Base-by-base conservation (phyloP, 768 basidiomycete species). In the Austroboletus eburneus region DNA sequence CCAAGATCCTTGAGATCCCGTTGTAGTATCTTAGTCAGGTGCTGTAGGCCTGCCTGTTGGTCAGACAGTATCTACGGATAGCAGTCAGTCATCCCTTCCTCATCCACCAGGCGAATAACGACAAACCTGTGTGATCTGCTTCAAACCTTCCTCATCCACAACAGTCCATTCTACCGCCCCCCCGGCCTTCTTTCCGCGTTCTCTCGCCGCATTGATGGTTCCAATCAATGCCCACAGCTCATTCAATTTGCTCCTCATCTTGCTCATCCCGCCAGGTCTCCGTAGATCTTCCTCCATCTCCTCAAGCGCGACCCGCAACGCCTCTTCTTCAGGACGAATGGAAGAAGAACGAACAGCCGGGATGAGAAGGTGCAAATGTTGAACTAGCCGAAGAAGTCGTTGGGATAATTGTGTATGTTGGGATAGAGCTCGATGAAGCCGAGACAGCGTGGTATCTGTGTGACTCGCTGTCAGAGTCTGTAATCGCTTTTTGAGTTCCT, bases 171-270 rank as follows among this genome's bases (percentile, higher is more conserved):
- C 85, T 8, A 75, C 73, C 14, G 42, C 46, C 1, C 72, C 73
- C 14, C 64, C 67, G 18, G 59, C 65, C 50, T 75, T 73, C 49
- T 70, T 64, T 39, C 72, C 75, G 34, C 72, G 65, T 57, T 84
- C 81, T 55, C 75, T 68, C 22, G 79, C 74, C 8, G 76, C 76
- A 43, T 77, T 77, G 16, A 91, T 70, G 37, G 85, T 81, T 4
- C 88, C 88, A 9, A 92, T 76, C 13, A 88, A 69, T 14, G 87
- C 88, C 91, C 91, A 93, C 22, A 93, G 68, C 59, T 92, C 91
- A 52, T 87, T 88, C 58, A 89, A 60, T 58, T 86, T 87, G 36
- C 81, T 81, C 27, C 79, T 76, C 67, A 85, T 72, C 57, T 85
- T 67, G 42, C 85, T 79, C 59, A 71, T 65, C 10, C 69, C 74